These are phyloP conservation scores for Chytriomyces sp. DNA, from an alignment of 192 early-diverging fungal species.

Conservation along the genomic window DNA sequence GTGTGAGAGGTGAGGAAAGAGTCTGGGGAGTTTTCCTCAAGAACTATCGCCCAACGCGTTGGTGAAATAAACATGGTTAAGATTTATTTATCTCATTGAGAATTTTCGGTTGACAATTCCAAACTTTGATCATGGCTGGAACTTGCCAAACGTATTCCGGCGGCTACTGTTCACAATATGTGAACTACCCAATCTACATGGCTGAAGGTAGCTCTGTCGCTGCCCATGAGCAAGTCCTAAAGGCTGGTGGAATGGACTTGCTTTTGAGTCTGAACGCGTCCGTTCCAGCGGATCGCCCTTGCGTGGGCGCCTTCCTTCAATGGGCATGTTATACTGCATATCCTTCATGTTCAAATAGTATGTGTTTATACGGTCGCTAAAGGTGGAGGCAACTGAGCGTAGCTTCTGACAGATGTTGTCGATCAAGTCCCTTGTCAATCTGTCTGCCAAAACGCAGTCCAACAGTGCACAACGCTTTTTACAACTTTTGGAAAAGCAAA, in stretches of 20 bases:
- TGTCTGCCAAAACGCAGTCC: slow-evolving; percentile 4
- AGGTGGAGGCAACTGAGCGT: background rate
- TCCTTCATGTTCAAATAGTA: slow-evolving; percentile 5
- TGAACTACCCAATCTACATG: slow-evolving; percentile 7
- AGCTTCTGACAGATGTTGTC: background rate
- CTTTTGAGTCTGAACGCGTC: background rate
- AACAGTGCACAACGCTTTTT: background rate
- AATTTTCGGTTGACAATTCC: too few relatives aligned
- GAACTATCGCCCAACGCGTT: slow-evolving; percentile 54
- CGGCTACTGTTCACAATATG: slow-evolving; percentile 4
- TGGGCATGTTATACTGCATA: slow-evolving; percentile 5
- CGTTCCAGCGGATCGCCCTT: background rate
- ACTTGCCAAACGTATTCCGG: background rate
- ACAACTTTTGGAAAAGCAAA: slow-evolving; percentile 7
- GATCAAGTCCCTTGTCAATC: slow-evolving; percentile 6
- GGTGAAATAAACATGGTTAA: too few relatives aligned
- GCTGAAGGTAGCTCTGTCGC: background rate
- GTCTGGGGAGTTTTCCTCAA: slow-evolving; percentile 61
- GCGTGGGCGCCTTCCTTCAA: slow-evolving; percentile 2
- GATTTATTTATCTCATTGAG: too few relatives aligned
- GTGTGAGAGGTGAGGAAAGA: slow-evolving; percentile 51
- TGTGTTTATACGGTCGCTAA: background rate
- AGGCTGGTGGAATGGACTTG: slow-evolving; percentile 12
- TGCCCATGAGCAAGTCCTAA: background rate
- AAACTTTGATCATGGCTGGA: too few relatives aligned